Base-by-base conservation (phyloP, 2,329 filamentous ascomycete genomes). In the Diatrype stigma region DNA sequence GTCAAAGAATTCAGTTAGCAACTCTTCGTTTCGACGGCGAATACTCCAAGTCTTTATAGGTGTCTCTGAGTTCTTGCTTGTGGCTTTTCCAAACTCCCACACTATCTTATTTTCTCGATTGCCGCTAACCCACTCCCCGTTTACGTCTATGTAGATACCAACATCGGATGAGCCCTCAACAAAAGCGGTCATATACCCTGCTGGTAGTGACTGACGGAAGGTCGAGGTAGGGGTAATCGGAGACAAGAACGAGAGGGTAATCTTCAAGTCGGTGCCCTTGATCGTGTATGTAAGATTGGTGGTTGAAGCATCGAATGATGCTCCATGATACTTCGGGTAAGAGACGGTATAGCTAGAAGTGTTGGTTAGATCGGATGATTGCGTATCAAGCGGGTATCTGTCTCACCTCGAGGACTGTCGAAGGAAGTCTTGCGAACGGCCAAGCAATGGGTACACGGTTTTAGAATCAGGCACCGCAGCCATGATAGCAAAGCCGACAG, bases 201-300 rank as follows among this genome's bases (percentile, higher is more conserved):
- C 90, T n/a, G 90, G 90, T 30, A 94, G 81, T 16, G 87, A 85
- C 73, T 93, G 89, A 56, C 89, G 80, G 60, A 92, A 74, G 44
- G 88, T 92, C 50, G 89, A 92, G 1, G 86, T 89, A 1, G 89
- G 88, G 0, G 89, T 93, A 46, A 94, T 86, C 3, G 89, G 89
- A 7, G 88, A 92, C 47, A 92, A 73, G 67, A 87, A 80, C 1
- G 76, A 78, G 34, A 81, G 67, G 3, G 66, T 73, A 22, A 81
- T 60, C 38, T 65, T 71, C 19, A 73, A 58, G 12, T 63, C 60
- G 11, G 60, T 61, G 6, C 50, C 56, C 22, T 55, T 58, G 32
- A 78, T 64, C n/a, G 63, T 60, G 53, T 77, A 80, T 2, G 73
- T 76, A 48, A 80, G 65, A 56, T 77, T 78, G 16, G 75, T 78